phyloP scores from a whole-genome alignment of 495 filamentous ascomycete genomes.

The Neurospora intermedia region DNA sequence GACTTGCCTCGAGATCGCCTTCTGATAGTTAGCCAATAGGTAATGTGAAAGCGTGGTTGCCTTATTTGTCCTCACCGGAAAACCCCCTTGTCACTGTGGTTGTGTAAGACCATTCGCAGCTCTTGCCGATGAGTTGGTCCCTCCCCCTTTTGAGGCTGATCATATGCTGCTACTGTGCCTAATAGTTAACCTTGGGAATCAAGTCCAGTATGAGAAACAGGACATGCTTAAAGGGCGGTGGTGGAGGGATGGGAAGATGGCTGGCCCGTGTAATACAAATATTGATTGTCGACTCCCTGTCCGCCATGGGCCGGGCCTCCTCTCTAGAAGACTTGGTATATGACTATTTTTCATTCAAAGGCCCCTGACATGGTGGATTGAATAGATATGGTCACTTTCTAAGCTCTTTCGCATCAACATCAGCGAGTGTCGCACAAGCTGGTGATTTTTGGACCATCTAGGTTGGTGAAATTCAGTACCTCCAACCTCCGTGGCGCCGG shows the following conservation, averaged over 20 bases:
- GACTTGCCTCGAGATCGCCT: background rate
- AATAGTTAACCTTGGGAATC: background rate
- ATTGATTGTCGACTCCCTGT: background rate
- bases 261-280: background rate
- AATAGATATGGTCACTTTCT: background rate
- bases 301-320: background rate
- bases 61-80: background rate
- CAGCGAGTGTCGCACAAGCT: background rate
- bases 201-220: background rate
- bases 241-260: background rate
- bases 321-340: background rate
- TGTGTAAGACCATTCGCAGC: background rate
- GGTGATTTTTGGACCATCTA: background rate
- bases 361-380: background rate
- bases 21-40: background rate
- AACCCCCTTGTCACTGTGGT: background rate
- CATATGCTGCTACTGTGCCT: background rate
- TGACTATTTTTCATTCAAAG: background rate
- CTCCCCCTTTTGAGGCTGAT: background rate
- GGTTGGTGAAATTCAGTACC: background rate
- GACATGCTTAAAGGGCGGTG: background rate
- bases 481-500: background rate
- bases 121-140: background rate
- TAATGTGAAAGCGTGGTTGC: background rate
- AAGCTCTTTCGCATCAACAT: background rate